phyloP scores from a whole-genome alignment of 2,329 filamentous ascomycete species.

The Chrysosporium keratinophilum region DNA sequence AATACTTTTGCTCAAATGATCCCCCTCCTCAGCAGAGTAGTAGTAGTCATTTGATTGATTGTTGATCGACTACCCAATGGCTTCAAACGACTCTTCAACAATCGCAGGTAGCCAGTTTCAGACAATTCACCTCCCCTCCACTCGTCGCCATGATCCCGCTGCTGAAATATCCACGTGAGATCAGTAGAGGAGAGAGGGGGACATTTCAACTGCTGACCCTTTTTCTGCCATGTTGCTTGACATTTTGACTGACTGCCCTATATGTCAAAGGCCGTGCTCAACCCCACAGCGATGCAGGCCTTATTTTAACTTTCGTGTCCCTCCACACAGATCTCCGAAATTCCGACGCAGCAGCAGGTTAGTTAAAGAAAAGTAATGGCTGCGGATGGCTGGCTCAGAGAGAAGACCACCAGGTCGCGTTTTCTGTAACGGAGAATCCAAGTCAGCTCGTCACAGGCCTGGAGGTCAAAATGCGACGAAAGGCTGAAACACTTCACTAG shows the following conservation, averaged over 20 bases:
- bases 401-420: neutral
- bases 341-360: neutral
- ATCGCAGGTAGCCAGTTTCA: neutral
- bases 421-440: neutral
- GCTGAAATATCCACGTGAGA: slow-evolving; percentile 6
- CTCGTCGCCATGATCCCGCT: neutral
- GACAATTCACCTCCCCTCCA: neutral
- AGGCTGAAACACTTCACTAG: too few relatives aligned
- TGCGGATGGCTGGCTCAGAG: neutral
- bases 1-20: slow-evolving; percentile 6
- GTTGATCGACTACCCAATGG: slow-evolving; percentile 1
- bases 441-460: too few relatives aligned
- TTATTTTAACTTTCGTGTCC: slow-evolving; percentile 5
- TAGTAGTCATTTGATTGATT: neutral
- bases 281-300: slow-evolving; percentile 9
- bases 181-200: neutral
- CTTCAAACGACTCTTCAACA: neutral
- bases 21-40: neutral
- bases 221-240: neutral
- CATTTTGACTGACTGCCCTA: slow-evolving; percentile 5
- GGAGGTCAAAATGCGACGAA: neutral
- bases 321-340: neutral
- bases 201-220: neutral
- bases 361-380: neutral
- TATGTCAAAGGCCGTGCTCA: slow-evolving; percentile 6